A percentile compares a stretch with the other conserved stretches of the same genome.
Conservation (phyloP, 2,329 filamentous ascomycete species). For the Eutypella sp. region DNA sequence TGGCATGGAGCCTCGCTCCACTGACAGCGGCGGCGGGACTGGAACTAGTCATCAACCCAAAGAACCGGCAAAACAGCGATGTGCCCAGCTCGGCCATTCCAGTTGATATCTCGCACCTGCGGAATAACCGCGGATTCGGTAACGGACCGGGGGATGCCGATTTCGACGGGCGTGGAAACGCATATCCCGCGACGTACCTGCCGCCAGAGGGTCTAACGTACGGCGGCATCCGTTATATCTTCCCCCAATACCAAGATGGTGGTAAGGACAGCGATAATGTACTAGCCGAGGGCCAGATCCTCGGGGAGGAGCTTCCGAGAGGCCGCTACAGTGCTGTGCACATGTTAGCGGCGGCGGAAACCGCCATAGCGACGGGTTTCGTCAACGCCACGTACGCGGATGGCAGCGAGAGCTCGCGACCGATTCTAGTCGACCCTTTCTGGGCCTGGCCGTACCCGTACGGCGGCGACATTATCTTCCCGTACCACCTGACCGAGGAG, state of each 20-base stretch:
- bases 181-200: conserved; percentile 12
- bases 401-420: conserved; percentile 3
- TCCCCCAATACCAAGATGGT: conserved; percentile 6
- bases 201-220: conserved; percentile 10
- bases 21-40: background rate
- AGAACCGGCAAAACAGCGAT: conserved; percentile 6
- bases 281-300: conserved; percentile 11
- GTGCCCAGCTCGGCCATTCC: conserved; percentile 1
- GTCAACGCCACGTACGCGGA: conserved; percentile 12
- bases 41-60: conserved; percentile 7
- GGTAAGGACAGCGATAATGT: conserved; percentile 12
- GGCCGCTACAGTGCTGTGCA: conserved; percentile 12
- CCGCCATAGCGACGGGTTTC: conserved; percentile 10
- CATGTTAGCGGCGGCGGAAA: conserved; percentile 14
- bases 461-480: conserved; percentile 15
- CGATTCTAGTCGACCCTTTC: conserved; percentile 11
- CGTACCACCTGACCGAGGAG: conserved; percentile 12
- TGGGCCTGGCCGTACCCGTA: conserved; percentile 13
- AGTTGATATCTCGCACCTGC: conserved; percentile 8
- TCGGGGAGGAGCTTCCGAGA: conserved; percentile 6
- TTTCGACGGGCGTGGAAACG: conserved; percentile 12
- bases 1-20: too few species aligned
- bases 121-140: conserved; percentile 13
- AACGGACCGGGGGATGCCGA: conserved; percentile 11
- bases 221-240: conserved; percentile 12